A percentile compares a stretch with the other conserved stretches of the same genome.
Evolutionary conservation across 2,329 filamentous ascomycete genomes (phyloP).

Genomic region (Knufia fluminis): DNA sequence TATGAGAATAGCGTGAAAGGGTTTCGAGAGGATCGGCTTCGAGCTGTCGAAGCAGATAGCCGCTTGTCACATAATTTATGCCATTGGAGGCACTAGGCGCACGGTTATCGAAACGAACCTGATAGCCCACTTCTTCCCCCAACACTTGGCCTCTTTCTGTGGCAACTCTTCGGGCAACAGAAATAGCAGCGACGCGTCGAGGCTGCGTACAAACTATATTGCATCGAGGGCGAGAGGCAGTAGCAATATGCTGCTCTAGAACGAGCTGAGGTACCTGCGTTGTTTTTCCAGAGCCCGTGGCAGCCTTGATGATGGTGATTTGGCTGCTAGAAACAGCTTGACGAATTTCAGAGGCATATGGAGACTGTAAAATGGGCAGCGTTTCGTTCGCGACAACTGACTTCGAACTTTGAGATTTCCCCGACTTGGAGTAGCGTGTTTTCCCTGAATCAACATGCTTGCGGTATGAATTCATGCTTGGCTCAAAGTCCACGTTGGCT

Average conservation of each 20-base stretch:
- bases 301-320: slow-evolving; percentile 85
- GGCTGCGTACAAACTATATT: slow-evolving; percentile 95
- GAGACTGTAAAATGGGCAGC: background rate
- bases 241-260: slow-evolving; percentile 74
- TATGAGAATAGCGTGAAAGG: slow-evolving; percentile 61
- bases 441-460: background rate
- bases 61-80: slow-evolving; percentile 58
- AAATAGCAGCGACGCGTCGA: slow-evolving; percentile 89
- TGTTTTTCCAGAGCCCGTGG: slow-evolving; percentile 94
- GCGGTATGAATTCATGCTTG: background rate
- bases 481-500: background rate
- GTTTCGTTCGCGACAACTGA: background rate
- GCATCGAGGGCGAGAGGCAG: slow-evolving; percentile 58
- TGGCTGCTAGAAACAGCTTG: slow-evolving; percentile 67
- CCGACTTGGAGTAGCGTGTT: background rate
- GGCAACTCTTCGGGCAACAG: slow-evolving; percentile 81
- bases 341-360: background rate
- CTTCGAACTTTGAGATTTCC: background rate
- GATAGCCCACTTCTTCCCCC: slow-evolving; percentile 83
- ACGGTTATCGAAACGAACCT: slow-evolving; percentile 79
- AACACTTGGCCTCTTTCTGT: slow-evolving; percentile 83
- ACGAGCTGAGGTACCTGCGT: slow-evolving; percentile 95
- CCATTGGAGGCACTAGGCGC: slow-evolving; percentile 71
- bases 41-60: slow-evolving; percentile 96
- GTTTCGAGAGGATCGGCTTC: slow-evolving; percentile 80